Base-by-base conservation (phyloP, 2,329 filamentous ascomycete species). In the Fusarium hostae region DNA sequence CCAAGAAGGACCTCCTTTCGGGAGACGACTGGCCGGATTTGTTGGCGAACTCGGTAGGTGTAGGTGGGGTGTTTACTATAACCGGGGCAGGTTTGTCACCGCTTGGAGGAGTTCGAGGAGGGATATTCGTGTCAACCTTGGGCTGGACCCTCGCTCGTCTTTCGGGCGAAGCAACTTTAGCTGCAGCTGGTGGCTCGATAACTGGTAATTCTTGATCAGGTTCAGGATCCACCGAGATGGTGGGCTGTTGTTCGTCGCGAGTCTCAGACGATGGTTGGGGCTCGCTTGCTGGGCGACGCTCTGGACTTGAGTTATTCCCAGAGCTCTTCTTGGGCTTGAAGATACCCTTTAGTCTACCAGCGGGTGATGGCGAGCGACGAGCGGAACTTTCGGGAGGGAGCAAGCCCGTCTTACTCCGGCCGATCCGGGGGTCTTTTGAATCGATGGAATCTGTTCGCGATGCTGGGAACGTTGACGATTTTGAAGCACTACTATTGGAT, bases 21-120 rank as follows among this genome's bases (percentile, higher is more conserved):
- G 77, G 72, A 51, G 78, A 76, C 22, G 75, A 73, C 50, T 70
- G 71, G 12, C 66, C 48, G 48, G 71, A 73, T 34, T 68, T 59
- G 57, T 66, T 65, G 62, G 71, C 64, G 69, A 66, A 76, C 47
- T 90, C 86, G 44, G 86, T 88, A 30, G 89, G 89, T 3, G 89
- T 91, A n/a, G 89, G 89, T 16, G 89, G 89, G 13, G 89, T 91
- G 77, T 89, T 91, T 66, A 91, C 87, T 70, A 91, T 91, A 58
- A 87, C 80, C 9, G 89, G 89, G 22, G 84, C 82, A 30, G 78
- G 68, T 15, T 80, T 78, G 39, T 86, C 84, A 66, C 78, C 78
- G 34, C 78, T 77, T 6, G 86, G 84, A n/a, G 87, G 86, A 10
- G 86, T 87, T 63, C 80, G 80, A 57, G 87, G 85, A 32, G 82